Base-by-base conservation (phyloP, 805 yeast species). In the Starmerella gropengiesseri region DNA sequence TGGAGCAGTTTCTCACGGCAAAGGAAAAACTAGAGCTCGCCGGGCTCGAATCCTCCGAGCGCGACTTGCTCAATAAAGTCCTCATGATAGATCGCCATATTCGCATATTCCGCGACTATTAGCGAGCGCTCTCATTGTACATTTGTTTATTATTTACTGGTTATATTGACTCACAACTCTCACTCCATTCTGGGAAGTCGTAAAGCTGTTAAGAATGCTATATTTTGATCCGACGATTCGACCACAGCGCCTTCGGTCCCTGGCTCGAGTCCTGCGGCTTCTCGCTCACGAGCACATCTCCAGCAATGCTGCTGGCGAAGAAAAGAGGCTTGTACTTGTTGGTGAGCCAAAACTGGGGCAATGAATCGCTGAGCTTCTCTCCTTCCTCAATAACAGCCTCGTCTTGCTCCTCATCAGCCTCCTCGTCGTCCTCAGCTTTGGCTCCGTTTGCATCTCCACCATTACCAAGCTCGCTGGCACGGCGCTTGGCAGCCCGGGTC, bases 1-100 rank as follows among this genome's bases (percentile, higher is more conserved):
- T 84, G 58, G 74, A 73, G 23, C 85, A 80, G 53, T 69, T 81
- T 47, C 62, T 91, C 37, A 65, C 86, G 30, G 78, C 80, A 17
- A 72, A 78, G 37, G 98, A 89, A 60, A 65, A 82, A 50, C 71
- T 75, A 44, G 89, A 83, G 50, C 65, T 86, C 51, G 74, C 74
- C 43, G 66, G 67, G 49, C 70, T 81, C 48, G 30, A 52, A 14
- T 35, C 31, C n/a, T 41, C 45, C 8, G 69, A 66, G 50, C 61
- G 56, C 33, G 52, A 47, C 33, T 49, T 65, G 16, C 37, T 62
- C 41, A 56, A 50, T 6, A 62, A 57, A 44, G 46, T 63, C 34
- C 37, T 43, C 39, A 33, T 65, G 40, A 43, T 64, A 19, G 69
- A 66, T 39, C 45, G 57, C 12, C 52, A 63, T 31, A 65, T 64